Evolutionary conservation across 805 yeast species (phyloP).

Genomic region (Scheffersomyces lignosus): DNA sequence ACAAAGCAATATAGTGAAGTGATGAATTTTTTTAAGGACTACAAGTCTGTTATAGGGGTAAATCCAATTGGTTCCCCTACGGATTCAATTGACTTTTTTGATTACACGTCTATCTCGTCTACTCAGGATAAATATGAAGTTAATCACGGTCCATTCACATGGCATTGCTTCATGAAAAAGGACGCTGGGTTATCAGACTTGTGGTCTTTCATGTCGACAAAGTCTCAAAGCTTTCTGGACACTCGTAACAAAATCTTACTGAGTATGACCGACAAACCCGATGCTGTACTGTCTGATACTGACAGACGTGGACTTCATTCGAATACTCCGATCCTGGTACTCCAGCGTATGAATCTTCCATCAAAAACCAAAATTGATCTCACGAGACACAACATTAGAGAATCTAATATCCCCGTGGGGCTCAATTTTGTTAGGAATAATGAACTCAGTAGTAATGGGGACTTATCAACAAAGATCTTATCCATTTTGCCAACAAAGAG

Average conservation of each 20-base stretch:
- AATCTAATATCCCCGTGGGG: background rate
- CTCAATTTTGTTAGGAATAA: background rate
- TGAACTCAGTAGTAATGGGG: conserved; percentile 6
- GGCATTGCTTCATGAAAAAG: conserved; percentile 13
- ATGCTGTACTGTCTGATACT: background rate
- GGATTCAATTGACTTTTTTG: conserved; percentile 10
- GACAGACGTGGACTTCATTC: background rate
- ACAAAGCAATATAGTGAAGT: background rate
- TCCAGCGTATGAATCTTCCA: background rate
- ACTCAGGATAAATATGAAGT: conserved; percentile 10
- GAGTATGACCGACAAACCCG: too few species aligned
- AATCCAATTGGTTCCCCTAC: conserved; percentile 9
- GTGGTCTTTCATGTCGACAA: conserved; percentile 13
- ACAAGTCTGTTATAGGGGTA: conserved; percentile 11
- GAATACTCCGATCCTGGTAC: background rate
- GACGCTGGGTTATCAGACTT: conserved; percentile 15
- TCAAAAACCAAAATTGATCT: background rate
- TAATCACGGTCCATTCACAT: conserved; percentile 16
- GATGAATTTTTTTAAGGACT: conserved; percentile 3
- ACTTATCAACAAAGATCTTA: conserved; percentile 4
- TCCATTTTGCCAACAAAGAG: conserved; percentile 11
- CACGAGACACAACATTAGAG: background rate
- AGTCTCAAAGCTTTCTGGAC: background rate
- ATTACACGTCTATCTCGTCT: conserved; percentile 8
- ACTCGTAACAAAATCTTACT: too few species aligned